Evolutionary conservation across 2,329 filamentous ascomycete species (phyloP), one percentile per base, ranked within the genome.

Genomic region (Atkinsonella hypoxylon): DNA sequence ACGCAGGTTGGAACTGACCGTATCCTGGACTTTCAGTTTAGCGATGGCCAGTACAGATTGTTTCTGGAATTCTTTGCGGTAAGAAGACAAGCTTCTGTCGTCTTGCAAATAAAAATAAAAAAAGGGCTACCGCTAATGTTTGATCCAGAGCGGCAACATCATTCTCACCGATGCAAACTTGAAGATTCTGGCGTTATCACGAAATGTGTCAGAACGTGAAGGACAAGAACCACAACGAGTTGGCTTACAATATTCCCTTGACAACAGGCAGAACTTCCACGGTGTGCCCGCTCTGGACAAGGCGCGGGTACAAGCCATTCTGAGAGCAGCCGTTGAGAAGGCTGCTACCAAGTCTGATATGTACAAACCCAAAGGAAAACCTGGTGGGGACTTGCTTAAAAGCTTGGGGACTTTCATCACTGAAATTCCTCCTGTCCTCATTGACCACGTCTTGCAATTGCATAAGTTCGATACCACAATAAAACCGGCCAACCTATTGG

Each of bases 61-160:
- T 96, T 89, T 64, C 72, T 98, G 30, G 93, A 98, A 69, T 98
- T 98, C 70, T 98, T 95, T 64, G 91, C 93, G 1, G 71, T 72
- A 59, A 34, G 26, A 40, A 18, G 9, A 12, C 30, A 26, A 2
- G 13, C 47, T 15, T 10, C 13, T 36, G 22, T 15, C 12, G 34
- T 18, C 22, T n/a, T 7, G 6, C 6, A 26, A 12, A 10, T 31
- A 15, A 5, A 4, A 26, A 18, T 6, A 15, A 20, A 2, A 13
- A 26, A 9, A 15, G 1, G 4, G 20, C 6, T 20, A 12, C 36
- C 38, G 11, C 52, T 34, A 47, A 39, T 12, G 47, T n/a, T n/a
- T 17, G 18, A 31, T n/a, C 3, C 36, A 72, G 66, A 87, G 87
- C 48, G 93, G 93, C 44, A 98, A 98, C 64, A 84, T 98, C 54